Conservation (phyloP, 805 yeast genomes). For the Kodamaea leandrae region DNA sequence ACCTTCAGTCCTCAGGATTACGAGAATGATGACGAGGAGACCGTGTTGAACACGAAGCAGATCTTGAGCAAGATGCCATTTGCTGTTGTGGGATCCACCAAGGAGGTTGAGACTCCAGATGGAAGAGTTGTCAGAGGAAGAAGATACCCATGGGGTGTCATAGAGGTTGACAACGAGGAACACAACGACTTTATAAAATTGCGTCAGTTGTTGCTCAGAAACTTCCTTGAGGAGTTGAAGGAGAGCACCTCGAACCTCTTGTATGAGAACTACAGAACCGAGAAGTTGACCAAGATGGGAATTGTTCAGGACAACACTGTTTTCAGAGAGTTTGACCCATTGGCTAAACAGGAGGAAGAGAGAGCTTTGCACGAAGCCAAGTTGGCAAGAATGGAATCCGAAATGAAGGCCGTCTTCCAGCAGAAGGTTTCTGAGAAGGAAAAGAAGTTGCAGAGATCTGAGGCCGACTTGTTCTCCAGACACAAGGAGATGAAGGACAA, state of each 20-base stretch:
- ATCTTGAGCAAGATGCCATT: constrained; percentile 78
- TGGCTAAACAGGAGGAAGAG: constrained; percentile 89
- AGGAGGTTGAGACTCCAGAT: constrained; percentile 62
- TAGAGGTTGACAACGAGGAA: constrained; percentile 91
- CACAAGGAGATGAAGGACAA: constrained; percentile 98
- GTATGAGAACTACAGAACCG: constrained; percentile 87
- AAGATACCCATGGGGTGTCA: constrained; percentile 94
- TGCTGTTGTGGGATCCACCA: constrained; percentile 91
- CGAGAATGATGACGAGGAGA: constrained; percentile 84
- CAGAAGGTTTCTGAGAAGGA: constrained; percentile 96
- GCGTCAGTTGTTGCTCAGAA: constrained; percentile 84
- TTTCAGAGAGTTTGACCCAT: constrained; percentile 94
- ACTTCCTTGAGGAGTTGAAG: constrained; percentile 89
- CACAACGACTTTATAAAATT: constrained; percentile 90
- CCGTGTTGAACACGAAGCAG: constrained; percentile 59
- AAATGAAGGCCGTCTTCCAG: constrained; percentile 95
- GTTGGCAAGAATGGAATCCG: constrained; percentile 89
- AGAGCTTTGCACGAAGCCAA: constrained; percentile 90
- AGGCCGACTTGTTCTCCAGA: constrained; percentile 90
- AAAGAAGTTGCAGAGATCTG: constrained; percentile 93
- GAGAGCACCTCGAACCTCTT: constrained; percentile 74
- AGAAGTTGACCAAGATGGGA: constrained; percentile 76
- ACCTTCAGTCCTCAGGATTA: constrained; percentile 72
- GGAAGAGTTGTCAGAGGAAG: constrained; percentile 89
- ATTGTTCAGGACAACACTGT: constrained; percentile 89